Base-by-base conservation (phyloP, 2,329 filamentous ascomycete genomes). In the Pseudogymnoascus sp. region DNA sequence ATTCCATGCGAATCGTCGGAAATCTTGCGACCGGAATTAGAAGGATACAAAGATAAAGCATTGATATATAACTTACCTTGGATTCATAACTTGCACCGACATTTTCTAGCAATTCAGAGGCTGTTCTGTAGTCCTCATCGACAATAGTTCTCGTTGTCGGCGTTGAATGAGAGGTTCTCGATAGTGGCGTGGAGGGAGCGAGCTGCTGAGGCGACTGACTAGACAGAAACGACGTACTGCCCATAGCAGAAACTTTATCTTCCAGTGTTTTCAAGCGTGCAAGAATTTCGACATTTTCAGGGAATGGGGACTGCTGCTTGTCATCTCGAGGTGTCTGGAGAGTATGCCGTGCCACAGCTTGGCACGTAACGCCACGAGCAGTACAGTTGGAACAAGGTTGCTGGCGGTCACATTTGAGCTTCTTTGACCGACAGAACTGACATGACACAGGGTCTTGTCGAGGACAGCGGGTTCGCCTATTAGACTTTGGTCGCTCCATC, bases 391-490 rank as follows among this genome's bases (percentile, higher is more conserved):
- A 67, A 41, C 68, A 70, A n/a, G 68, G 68, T 23, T 61, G 60
- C 23, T 41, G 61, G 5, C 69, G 64, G 60, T 69, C 68, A 60
- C 69, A 70, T 60, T 69, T 66, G n/a, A 63, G 39, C 38, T 70
- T 70, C 62, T 67, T 70, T 5, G 62, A 62, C 3, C 69, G 63
- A 39, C 67, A 69, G n/a, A 69, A 67, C 30, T 66, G 30, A 35
- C 69, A 69, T 23, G 68, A 70, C 8, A 70, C 67, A 9, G 67
- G 67, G 28, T 69, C 66, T 60, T 69, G 67, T 5, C 68, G 65
- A 7, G 67, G 67, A 60, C 49, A 33, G 16, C 49, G 49, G 49
- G 28, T 22, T 33, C 49, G 49, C 28, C 28, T 55, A 9, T 8
- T 55, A 28, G 49, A 8, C 16, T 33, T 55, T 5, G 49, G 28